These are phyloP conservation scores for Talaromyces ruber DNA, from an alignment of 495 filamentous ascomycete genomes.

Conservation along the genomic window DNA sequence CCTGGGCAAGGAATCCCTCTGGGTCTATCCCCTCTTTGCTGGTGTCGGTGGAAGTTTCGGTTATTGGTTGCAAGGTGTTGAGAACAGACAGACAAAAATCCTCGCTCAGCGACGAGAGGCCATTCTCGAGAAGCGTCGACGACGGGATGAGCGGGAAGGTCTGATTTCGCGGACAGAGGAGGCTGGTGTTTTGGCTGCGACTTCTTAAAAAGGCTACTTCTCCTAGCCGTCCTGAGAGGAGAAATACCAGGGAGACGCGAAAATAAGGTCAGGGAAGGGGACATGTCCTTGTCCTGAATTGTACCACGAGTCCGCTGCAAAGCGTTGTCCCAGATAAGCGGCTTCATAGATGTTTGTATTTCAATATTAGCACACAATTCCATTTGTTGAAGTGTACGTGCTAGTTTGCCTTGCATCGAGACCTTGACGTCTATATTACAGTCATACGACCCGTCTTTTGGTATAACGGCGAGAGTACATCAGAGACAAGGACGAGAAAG, in stretches of 20 bases:
- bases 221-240: not conserved
- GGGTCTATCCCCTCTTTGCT: slow-evolving; percentile 88
- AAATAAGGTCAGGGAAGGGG: slow-evolving; percentile 11
- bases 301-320: slow-evolving; percentile 25
- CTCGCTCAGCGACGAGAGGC: slow-evolving; percentile 65
- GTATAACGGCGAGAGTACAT: not conserved
- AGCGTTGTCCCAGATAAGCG: slow-evolving; percentile 8
- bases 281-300: slow-evolving; percentile 7
- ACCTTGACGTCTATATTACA: not conserved
- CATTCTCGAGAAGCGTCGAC: slow-evolving; percentile 80
- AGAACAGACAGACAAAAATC: slow-evolving; percentile 64
- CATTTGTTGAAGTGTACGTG: not conserved
- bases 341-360: slow-evolving; percentile 17
- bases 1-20: slow-evolving; percentile 66
- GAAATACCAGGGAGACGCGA: not conserved
- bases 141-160: slow-evolving; percentile 57
- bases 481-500: not conserved
- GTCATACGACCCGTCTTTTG: not conserved
- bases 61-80: slow-evolving; percentile 89
- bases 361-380: not conserved
- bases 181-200: slow-evolving; percentile 31
- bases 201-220: slow-evolving; percentile 17
- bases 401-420: not conserved
- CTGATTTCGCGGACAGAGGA: slow-evolving; percentile 22
- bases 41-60: slow-evolving; percentile 82